phyloP scores from a whole-genome alignment of 306 rosid genomes.

The Lathyrus aphaca region DNA sequence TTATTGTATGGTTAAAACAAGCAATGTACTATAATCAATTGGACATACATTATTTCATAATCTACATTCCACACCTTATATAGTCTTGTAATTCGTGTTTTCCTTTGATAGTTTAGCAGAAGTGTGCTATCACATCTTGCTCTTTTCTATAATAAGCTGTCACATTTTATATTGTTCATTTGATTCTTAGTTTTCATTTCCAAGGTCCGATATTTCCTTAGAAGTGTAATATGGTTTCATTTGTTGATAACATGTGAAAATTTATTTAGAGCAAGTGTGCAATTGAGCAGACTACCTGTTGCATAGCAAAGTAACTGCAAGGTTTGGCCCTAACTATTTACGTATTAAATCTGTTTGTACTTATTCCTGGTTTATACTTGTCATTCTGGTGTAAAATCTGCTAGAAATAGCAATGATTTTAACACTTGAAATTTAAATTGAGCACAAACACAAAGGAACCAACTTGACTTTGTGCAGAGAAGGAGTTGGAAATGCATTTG shows the following conservation, averaged over 20 bases:
- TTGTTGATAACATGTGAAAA: slow-evolving; percentile 12
- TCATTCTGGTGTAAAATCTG: not conserved
- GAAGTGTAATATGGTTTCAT: slow-evolving; percentile 26
- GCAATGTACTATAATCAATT: slow-evolving; percentile 1
- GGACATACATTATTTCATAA: not conserved
- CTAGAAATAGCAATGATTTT: slow-evolving; percentile 4
- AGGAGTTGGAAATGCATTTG: slow-evolving; percentile 8
- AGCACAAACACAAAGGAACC: not conserved
- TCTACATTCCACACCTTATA: not conserved
- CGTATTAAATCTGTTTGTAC: slow-evolving; percentile 9
- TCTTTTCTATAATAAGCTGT: not conserved
- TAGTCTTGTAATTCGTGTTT: not conserved
- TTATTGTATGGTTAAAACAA: not conserved
- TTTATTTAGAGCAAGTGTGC: slow-evolving; percentile 21
- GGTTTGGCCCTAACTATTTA: slow-evolving; percentile 15
- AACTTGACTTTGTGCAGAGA: slow-evolving; percentile 5
- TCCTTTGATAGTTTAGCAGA: not conserved
- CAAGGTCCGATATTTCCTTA: slow-evolving; percentile 15
- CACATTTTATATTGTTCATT: not conserved
- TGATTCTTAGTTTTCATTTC: slow-evolving; percentile 14
- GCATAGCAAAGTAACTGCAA: not conserved
- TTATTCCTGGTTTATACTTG: slow-evolving; percentile 7
- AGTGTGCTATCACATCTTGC: not conserved
- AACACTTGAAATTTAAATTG: not conserved
- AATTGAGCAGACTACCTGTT: slow-evolving; percentile 12